Evolutionary conservation across 2,329 filamentous ascomycete genomes (phyloP), one percentile per base, ranked within the genome.

Genomic region (Cladosporium sp.): DNA sequence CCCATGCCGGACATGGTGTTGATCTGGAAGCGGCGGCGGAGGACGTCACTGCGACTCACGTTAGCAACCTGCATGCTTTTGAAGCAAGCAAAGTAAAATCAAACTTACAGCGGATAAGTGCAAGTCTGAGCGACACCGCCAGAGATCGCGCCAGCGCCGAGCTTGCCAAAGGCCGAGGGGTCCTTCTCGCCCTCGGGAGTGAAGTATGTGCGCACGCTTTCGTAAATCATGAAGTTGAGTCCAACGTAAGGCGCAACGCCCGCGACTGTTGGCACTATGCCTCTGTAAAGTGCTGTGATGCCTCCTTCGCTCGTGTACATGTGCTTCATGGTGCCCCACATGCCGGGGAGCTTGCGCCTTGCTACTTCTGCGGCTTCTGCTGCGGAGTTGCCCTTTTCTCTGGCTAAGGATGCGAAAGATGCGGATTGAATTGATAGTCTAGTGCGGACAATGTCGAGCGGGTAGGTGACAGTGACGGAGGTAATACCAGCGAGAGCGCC

Each of bases 1-100:
- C 94, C 94, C 87, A 99, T 93, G 54, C 94, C 94, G 50, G 89
- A 91, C 94, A 99, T 99, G 56, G 94, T 97, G 76, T 99, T 99
- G 78, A 99, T 94, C 72, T 99, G 94, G 74, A 99, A 99, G 52
- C 94, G 85, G 61, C 94, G 87, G 34, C 94, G 89, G 57, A 99
- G 81, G 2, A 99, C 93, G 72, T 96, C 92, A 72, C 90, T 94
- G 57, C 17, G 3, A 39, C 30, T 17, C 2, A 14, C 37, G 49
- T 59, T 14, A 59, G 56, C 36, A 3, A 6, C 25, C 14, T n/a
- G 14, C 30, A 37, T 12, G 15, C 2, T 8, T n/a, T 15, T 22
- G 37, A 2, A 22, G 30, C 15, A 19, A 2, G 11, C 14, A 45
- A 20, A 12, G 6, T n/a, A 42, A 3, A 22, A 15, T 12, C 12